Percentiles rank a stretch among this genome's conserved stretches.
Conservation (phyloP, 805 yeast genomes). For the Blastobotrys chiropterorum region DNA sequence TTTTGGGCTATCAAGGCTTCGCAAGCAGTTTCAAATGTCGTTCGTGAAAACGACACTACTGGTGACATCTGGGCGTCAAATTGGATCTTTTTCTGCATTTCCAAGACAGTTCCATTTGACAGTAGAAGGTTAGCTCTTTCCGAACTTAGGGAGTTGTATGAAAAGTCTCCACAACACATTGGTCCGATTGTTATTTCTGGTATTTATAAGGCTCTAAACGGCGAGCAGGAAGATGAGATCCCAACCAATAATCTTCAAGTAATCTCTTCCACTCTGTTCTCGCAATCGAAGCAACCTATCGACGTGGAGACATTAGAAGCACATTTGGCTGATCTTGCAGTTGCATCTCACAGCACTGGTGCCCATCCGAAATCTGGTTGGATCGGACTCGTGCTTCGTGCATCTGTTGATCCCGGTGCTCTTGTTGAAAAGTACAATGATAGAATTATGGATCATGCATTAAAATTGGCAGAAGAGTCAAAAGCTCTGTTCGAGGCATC, state of each 20-base stretch:
- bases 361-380: slow-evolving; percentile 52
- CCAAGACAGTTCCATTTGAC: not conserved
- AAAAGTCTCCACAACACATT: not conserved
- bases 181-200: slow-evolving; percentile 4
- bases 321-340: slow-evolving; percentile 25
- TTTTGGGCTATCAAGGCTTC: slow-evolving; percentile 10
- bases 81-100: not conserved
- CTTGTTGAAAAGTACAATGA: slow-evolving; percentile 35
- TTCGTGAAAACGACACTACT: not conserved
- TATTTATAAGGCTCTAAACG: not conserved
- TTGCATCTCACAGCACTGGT: slow-evolving; percentile 39
- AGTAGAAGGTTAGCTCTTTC: not conserved
- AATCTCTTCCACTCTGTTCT: not conserved
- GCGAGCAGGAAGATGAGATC: not conserved
- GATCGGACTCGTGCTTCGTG: slow-evolving; percentile 66
- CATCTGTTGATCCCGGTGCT: slow-evolving; percentile 57
- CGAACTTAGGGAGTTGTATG: slow-evolving; percentile 2
- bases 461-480: slow-evolving; percentile 18
- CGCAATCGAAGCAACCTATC: not conserved
- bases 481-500: slow-evolving; percentile 17
- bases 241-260: not conserved
- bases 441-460: slow-evolving; percentile 22
- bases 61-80: not conserved
- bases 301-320: slow-evolving; percentile 10
- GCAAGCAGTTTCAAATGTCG: not conserved